These are phyloP conservation scores for Leccinum cinnamomeum DNA, from an alignment of 1,284 basidiomycete species.

Conservation along the genomic window DNA sequence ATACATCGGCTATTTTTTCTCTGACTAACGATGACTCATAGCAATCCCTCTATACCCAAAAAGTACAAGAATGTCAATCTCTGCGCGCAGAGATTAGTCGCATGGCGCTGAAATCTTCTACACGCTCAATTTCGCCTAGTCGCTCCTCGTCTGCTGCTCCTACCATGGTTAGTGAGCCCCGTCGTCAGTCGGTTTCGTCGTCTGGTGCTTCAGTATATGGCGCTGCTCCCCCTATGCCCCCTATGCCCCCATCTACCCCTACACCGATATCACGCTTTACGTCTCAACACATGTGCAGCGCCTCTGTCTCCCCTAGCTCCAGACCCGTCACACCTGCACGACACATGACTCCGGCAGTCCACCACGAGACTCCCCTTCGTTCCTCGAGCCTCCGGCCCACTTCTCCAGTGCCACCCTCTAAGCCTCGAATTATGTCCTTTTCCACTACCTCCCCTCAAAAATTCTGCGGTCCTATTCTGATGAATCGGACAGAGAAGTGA, in stretches of 20 bases:
- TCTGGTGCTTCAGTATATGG: conserved; percentile 37
- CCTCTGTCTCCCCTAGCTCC: conserved; percentile 44
- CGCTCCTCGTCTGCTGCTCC: conserved; percentile 33
- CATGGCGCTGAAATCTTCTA: conserved; percentile 28
- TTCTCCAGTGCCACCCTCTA: conserved; percentile 44
- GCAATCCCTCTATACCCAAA: conserved; percentile 62
- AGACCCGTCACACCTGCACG: conserved; percentile 52
- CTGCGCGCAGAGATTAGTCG: conserved; percentile 65
- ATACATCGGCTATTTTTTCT: background rate
- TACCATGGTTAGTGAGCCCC: conserved; percentile 18
- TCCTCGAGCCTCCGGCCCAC: conserved; percentile 37
- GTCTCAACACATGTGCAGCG: conserved; percentile 46
- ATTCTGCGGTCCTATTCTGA: conserved; percentile 51
- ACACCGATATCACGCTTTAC: conserved; percentile 45
- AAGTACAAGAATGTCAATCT: conserved; percentile 66
- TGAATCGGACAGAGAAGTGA: conserved; percentile 44
- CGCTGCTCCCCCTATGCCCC: conserved; percentile 32
- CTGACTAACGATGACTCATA: conserved; percentile 24
- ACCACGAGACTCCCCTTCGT: conserved; percentile 38
- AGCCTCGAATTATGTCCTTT: conserved; percentile 45
- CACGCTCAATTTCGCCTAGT: conserved; percentile 26
- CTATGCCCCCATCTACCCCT: conserved; percentile 37
- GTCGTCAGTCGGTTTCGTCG: conserved; percentile 37
- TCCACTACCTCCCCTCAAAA: conserved; percentile 44
- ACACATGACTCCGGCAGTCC: conserved; percentile 30